Evolutionary conservation across 73 alveolate genomes (phyloP), one percentile per base, ranked within the genome.

Genomic region (Strombidium stylifer): DNA sequence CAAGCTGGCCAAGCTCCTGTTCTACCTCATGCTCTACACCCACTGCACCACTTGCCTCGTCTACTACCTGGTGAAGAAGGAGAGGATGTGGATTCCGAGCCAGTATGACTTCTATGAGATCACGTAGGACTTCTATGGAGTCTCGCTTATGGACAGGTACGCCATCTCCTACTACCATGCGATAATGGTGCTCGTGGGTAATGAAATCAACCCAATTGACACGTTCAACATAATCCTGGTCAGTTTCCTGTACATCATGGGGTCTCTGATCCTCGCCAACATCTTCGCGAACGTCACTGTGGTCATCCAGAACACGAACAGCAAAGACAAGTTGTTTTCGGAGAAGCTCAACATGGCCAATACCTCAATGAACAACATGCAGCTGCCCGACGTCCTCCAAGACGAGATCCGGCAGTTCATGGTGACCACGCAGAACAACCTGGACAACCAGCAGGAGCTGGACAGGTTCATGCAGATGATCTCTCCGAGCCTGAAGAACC

Each of bases 401-500:
- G n/a, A n/a, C n/a, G n/a, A n/a, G n/a, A n/a, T n/a, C n/a, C n/a
- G n/a, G n/a, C n/a, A n/a, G n/a, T n/a, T n/a, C n/a, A n/a, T n/a
- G n/a, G n/a, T n/a, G n/a, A n/a, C n/a, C n/a, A n/a, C n/a, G n/a
- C n/a, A n/a, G n/a, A 37, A 52, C 50, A 25, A 77, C 1, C 60
- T 52, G 8, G 90, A 79, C 10, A 23, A 16, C 19, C 84, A 69
- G 32, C 36, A 79, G 36, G 90, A 79, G 30, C 27, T 79, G 15
- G 69, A 79, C 15, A 50, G 31, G 30, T 69, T 79, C 60, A 55
- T 79, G 23, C 27, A 18, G 5, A 57, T 79, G 16, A 50, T 79
- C 2, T 67, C 79, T 44, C 82, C 68, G 24, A 81, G 82, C 2
- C 44, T 78, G 4, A 67, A 60, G 34, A 66, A 78, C 36, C 74